Evolutionary conservation across 371 early-diverging fungal genomes (phyloP).

Genomic region (Fennellomyces sp.): DNA sequence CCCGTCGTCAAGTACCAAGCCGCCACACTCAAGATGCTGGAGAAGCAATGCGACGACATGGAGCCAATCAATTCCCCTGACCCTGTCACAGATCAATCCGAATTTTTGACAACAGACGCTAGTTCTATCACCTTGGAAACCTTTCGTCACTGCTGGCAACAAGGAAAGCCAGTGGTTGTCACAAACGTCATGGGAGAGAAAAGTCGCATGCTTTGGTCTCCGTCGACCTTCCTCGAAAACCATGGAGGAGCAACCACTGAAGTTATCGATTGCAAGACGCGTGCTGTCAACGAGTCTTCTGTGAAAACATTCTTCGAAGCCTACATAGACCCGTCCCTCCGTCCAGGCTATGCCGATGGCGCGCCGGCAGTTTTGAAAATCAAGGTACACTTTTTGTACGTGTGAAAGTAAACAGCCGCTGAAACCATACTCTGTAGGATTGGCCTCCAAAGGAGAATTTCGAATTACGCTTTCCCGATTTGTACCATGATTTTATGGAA

Average conservation of each 20-base stretch:
- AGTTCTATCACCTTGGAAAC: slow-evolving; percentile 9
- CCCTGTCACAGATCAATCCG: neutral
- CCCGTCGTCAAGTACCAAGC: slow-evolving; percentile 26
- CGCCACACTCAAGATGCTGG: slow-evolving; percentile 15
- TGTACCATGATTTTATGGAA: slow-evolving; percentile 55
- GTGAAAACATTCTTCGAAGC: slow-evolving; percentile 50
- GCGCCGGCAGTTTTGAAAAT: slow-evolving; percentile 32
- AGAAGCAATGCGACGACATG: slow-evolving; percentile 3
- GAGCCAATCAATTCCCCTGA: neutral
- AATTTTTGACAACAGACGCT: neutral
- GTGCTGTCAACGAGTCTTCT: slow-evolving; percentile 4
- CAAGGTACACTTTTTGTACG: no score
- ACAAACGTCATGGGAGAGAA: slow-evolving; percentile 17
- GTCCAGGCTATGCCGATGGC: neutral
- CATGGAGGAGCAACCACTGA: slow-evolving; percentile 37
- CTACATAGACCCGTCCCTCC: slow-evolving; percentile 22
- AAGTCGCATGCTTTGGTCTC: slow-evolving; percentile 37
- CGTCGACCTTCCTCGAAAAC: slow-evolving; percentile 31
- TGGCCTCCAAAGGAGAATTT: slow-evolving; percentile 71
- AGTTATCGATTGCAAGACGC: slow-evolving; percentile 46
- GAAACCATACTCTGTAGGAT: slow-evolving; percentile 46
- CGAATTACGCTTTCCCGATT: slow-evolving; percentile 43
- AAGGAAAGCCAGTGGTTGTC: slow-evolving; percentile 44
- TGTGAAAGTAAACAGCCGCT: no score
- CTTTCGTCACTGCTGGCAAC: slow-evolving; percentile 45